A percentile compares a stretch with the other conserved stretches of the same genome.
Conservation (phyloP, 768 basidiomycete species). For the Suillus subaureus region DNA sequence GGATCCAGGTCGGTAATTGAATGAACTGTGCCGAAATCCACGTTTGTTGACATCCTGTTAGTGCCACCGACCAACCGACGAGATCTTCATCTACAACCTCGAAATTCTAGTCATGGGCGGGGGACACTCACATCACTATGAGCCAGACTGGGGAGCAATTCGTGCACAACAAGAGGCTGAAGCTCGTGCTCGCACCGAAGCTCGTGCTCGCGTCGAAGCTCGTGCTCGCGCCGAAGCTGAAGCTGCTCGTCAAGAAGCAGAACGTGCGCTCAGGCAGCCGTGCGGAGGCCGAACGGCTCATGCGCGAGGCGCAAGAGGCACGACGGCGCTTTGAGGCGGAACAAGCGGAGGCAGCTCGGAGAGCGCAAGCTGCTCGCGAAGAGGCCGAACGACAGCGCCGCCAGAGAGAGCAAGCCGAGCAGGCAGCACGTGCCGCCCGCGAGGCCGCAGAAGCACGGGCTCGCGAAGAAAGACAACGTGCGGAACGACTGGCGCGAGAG, state of each 20-base stretch:
- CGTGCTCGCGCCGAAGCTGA: slow-evolving; percentile 8
- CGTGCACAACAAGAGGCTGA: slow-evolving; percentile 21
- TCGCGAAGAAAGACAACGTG: slow-evolving; percentile 25
- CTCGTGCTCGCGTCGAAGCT: slow-evolving; percentile 9
- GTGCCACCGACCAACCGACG: neutral
- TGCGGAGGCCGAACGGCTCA: slow-evolving; percentile 25
- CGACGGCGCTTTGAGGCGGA: neutral
- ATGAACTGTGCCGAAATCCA: neutral
- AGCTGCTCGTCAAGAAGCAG: slow-evolving; percentile 20
- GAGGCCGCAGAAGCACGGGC: slow-evolving; percentile 28
- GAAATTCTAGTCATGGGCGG: slow-evolving; percentile 25
- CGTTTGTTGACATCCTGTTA: neutral
- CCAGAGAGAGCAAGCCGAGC: slow-evolving; percentile 22
- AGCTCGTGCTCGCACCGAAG: slow-evolving; percentile 5
- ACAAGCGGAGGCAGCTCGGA: slow-evolving; percentile 14
- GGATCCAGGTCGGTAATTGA: neutral
- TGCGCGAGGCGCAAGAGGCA: neutral
- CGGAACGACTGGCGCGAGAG: slow-evolving; percentile 19
- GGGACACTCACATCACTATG: slow-evolving; percentile 25
- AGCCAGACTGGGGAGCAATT: slow-evolving; percentile 27
- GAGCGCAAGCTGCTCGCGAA: slow-evolving; percentile 23
- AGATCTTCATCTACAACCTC: neutral
- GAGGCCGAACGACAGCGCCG: slow-evolving; percentile 27
- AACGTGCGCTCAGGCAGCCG: slow-evolving; percentile 28
- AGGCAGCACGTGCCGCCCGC: slow-evolving; percentile 25